Evolutionary conservation across 148 eudicot genomes (phyloP), one percentile per base, ranked within the genome.

Genomic region (Drosera capensis): DNA sequence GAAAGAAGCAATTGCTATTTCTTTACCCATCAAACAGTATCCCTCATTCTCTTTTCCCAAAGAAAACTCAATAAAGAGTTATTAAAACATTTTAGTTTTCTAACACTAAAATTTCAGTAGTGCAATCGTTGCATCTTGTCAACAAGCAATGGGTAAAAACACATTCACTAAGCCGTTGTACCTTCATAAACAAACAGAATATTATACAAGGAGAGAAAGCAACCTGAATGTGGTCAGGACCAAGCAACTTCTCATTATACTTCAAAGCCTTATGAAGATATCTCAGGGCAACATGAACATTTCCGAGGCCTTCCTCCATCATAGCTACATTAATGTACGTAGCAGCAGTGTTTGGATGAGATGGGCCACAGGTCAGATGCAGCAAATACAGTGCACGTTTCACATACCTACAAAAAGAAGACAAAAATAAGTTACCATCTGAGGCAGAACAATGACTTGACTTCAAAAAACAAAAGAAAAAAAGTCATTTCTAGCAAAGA

Each of bases 281-380:
- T 72, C 99, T 68, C 49, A 92, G 99, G 51, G 99, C 99, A 55
- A 85, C 75, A 56, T 92, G 99, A 65, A 92, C 99, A 59, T 92
- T 92, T 48, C 99, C 99, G 28, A 92, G 74, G 66, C 99, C 99
- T 79, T 92, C 99, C 74, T 92, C 99, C 99, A 92, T 92, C 99
- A 92, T 92, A 56, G 99, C 99, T 53, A 92, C 95, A 60, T 92
- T 92, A 40, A 92, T 92, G 56, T 92, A 92, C 26, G 99, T 85
- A 20, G 99, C 99, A 64, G 99, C 99, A 51, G 95, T 85, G 65
- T 92, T 92, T 37, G 99, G 99, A 72, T 92, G 99, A 60, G 95
- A 92, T 40, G 99, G 94, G 46, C 99, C 99, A 52, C 99, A 92
- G 11, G 99, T 92, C 55, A 92, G 94, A 67, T 92, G 99, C 57